phyloP scores from a whole-genome alignment of 805 yeast genomes.

The Kurtzmaniella fragi region DNA sequence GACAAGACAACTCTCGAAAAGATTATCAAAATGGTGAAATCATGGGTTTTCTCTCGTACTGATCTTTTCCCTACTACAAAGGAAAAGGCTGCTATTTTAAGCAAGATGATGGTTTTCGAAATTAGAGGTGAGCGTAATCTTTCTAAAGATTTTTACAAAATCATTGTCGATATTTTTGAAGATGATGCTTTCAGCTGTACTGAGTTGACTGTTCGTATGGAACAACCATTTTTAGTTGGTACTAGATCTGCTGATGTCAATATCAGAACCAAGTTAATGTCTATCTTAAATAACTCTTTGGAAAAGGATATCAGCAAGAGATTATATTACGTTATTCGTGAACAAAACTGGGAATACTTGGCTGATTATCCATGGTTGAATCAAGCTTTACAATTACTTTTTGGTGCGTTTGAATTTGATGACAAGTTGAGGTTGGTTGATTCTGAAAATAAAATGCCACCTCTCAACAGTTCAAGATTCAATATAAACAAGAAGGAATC shows the following conservation, averaged over 20 bases:
- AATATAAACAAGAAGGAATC: conserved; percentile 27
- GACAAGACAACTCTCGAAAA: conserved; percentile 71
- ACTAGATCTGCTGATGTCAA: conserved; percentile 75
- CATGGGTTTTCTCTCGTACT: conserved; percentile 82
- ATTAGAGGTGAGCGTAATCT: conserved; percentile 76
- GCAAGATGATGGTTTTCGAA: conserved; percentile 92
- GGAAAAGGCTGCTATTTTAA: conserved; percentile 89
- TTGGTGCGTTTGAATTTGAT: conserved; percentile 64
- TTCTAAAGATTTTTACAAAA: conserved; percentile 75
- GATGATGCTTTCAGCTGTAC: conserved; percentile 73
- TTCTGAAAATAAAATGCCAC: conserved; percentile 49
- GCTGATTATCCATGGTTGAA: conserved; percentile 94
- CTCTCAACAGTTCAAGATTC: conserved; percentile 30
- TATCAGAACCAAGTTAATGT: conserved; percentile 74
- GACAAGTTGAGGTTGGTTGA: conserved; percentile 41
- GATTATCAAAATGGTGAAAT: conserved; percentile 71
- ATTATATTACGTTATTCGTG: conserved; percentile 80
- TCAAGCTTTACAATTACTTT: conserved; percentile 83
- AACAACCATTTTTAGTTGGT: conserved; percentile 93
- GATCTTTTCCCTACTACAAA: conserved; percentile 91
- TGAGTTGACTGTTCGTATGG: conserved; percentile 91
- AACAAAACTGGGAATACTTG: conserved; percentile 94
- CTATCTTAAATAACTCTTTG: conserved; percentile 69
- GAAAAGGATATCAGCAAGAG: conserved; percentile 77
- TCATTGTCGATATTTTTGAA: conserved; percentile 82